Percentiles rank a stretch among this genome's conserved stretches.
phyloP scores from a whole-genome alignment of 768 basidiomycete genomes.

The Lactarius evosmus region DNA sequence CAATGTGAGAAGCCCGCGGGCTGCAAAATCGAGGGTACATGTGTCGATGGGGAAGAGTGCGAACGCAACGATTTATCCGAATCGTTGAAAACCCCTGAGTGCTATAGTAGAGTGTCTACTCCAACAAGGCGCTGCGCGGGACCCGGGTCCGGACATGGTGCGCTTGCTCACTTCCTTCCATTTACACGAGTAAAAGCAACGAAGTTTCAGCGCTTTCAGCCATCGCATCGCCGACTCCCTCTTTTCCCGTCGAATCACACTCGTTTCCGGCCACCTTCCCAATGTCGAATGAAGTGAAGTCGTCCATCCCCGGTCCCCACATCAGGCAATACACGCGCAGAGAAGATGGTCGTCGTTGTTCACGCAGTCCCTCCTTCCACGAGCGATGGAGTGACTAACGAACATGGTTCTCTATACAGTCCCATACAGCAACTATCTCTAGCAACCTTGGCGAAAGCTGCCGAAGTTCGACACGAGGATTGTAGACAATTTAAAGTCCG shows the following conservation, averaged over 20 bases:
- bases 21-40: no score
- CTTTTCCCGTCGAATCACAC: no score
- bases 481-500: background rate
- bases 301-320: background rate
- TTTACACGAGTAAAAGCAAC: background rate
- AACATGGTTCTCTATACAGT: background rate
- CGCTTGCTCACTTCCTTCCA: background rate
- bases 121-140: background rate
- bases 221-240: background rate
- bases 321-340: background rate
- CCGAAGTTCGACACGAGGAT: background rate
- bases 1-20: background rate
- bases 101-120: background rate
- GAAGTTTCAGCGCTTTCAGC: background rate
- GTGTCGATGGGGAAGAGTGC: background rate
- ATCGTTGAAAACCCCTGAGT: background rate
- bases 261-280: no score
- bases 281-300: background rate
- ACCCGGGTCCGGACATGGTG: background rate
- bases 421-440: background rate
- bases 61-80: background rate
- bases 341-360: background rate
- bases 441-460: background rate
- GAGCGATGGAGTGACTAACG: background rate
- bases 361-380: background rate